These are phyloP conservation scores for Paracamarosporium sp. DNA, from an alignment of 2,329 filamentous ascomycete species.

Conservation along the genomic window DNA sequence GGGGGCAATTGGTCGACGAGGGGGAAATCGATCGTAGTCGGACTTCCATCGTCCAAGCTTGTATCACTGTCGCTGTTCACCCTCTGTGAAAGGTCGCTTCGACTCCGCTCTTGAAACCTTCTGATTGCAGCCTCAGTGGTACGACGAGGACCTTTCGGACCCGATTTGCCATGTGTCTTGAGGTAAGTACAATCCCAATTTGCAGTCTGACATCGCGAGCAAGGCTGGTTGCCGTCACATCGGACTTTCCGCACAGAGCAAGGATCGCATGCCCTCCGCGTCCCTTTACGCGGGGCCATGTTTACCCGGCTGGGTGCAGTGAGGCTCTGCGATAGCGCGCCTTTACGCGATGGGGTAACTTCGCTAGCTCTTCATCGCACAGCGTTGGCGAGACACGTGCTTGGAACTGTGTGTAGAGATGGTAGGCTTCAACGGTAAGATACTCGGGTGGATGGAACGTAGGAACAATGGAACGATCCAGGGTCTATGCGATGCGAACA, in stretches of 20 bases:
- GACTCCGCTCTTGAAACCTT: constrained; percentile 39
- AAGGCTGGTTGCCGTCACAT: constrained; percentile 44
- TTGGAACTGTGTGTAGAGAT: constrained; percentile 5
- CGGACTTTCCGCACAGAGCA: constrained; percentile 44
- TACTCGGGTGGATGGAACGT: not conserved
- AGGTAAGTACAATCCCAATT: constrained; percentile 47
- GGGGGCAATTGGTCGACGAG: constrained; percentile 31
- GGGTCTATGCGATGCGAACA: constrained; percentile 2
- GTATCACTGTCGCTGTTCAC: constrained; percentile 42
- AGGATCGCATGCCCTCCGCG: constrained; percentile 44
- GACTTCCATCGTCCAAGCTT: constrained; percentile 40
- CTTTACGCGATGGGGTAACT: constrained; percentile 14
- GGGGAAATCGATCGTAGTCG: constrained; percentile 33
- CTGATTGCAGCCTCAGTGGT: constrained; percentile 44
- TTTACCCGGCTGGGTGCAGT: constrained; percentile 19
- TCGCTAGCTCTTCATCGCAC: constrained; percentile 5
- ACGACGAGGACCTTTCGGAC: constrained; percentile 42
- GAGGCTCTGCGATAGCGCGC: constrained; percentile 15
- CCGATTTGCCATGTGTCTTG: constrained; percentile 45
- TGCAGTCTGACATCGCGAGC: constrained; percentile 39
- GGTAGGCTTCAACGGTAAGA: constrained; percentile 8
- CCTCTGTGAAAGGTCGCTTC: constrained; percentile 22
- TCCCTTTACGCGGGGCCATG: constrained; percentile 43
- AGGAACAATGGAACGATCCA: not conserved
- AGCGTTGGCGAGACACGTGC: not conserved